These are phyloP conservation scores for Serendipita sp. DNA, from an alignment of 1,284 basidiomycete genomes.

Conservation along the genomic window DNA sequence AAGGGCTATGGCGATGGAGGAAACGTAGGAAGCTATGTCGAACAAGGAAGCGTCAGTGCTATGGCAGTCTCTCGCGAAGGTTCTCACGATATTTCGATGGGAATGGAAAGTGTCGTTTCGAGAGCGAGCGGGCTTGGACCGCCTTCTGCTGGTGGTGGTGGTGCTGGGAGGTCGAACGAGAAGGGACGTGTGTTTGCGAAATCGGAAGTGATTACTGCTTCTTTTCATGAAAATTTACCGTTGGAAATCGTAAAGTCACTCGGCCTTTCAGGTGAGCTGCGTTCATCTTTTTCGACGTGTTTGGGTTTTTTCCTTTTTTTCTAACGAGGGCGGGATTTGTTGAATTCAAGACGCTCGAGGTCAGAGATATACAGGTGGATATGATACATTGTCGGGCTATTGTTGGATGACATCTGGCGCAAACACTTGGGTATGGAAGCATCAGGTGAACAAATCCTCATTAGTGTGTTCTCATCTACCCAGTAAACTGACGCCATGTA, in stretches of 20 bases:
- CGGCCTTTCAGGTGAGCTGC: constrained; percentile 42
- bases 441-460: constrained; percentile 34
- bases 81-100: neutral
- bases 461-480: constrained; percentile 2
- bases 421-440: constrained; percentile 73
- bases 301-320: constrained; percentile 8
- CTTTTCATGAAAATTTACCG: constrained; percentile 55
- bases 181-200: constrained; percentile 48
- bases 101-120: no score
- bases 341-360: constrained; percentile 42
- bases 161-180: constrained; percentile 13
- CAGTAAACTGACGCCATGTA: neutral
- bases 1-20: no score
- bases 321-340: neutral
- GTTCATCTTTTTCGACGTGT: neutral
- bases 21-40: neutral
- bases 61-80: neutral
- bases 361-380: constrained; percentile 51
- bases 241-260: constrained; percentile 59
- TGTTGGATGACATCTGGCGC: constrained; percentile 53
- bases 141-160: no score
- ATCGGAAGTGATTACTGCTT: constrained; percentile 54
- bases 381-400: constrained; percentile 58
- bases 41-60: neutral
- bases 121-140: no score